Evolutionary conservation across 164 flowering plant genomes (phyloP), one percentile per base, ranked within the genome.

Genomic region (Protea cynaroides): DNA sequence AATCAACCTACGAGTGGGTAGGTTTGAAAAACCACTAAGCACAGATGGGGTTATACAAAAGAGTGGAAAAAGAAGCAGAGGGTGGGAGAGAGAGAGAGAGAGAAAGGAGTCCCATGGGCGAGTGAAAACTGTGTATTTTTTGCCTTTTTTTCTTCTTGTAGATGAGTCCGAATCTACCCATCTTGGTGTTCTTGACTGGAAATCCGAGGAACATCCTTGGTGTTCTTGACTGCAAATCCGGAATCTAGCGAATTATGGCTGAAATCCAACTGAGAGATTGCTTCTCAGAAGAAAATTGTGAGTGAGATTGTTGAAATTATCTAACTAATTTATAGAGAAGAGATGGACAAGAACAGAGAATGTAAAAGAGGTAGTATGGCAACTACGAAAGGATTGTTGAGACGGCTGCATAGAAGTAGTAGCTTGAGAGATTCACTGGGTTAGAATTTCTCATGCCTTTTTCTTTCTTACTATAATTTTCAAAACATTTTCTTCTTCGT

Each of bases 381-480:
- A 34, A 79, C 85, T 22, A 10, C 76, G 54, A 88, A 85, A 66
- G 97, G 97, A 29, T 73, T 90, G 58, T 59, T 89, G 0, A 74
- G 96, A 56, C 65, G 99, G 59, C 70, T 97, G 64, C 94, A 82
- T 23, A 76, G 97, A 66, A 82, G 75, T 51, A 77, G 69, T 67
- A 77, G 89, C 69, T 76, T 90, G 43, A 80, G 96, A 71, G 99
- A 92, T 65, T 95, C 97, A 0, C 96, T 97, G 74, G 97, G 99
- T 89, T 66, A 0, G 61, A 10, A 47, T 18, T 43, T 53, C 25
- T 40, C 79, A 76, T 86, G 82, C 81, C 29, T 15, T n/a, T 58
- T 14, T 52, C 18, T 43, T 43, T 60, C 18, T 64, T 13, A 25
- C 56, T 61, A 43, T 14, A 54, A 4, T 13, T 7, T n/a, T 53